These are phyloP conservation scores for Rhododendron vialii DNA, from an alignment of 148 eudicot species.

Conservation along the genomic window DNA sequence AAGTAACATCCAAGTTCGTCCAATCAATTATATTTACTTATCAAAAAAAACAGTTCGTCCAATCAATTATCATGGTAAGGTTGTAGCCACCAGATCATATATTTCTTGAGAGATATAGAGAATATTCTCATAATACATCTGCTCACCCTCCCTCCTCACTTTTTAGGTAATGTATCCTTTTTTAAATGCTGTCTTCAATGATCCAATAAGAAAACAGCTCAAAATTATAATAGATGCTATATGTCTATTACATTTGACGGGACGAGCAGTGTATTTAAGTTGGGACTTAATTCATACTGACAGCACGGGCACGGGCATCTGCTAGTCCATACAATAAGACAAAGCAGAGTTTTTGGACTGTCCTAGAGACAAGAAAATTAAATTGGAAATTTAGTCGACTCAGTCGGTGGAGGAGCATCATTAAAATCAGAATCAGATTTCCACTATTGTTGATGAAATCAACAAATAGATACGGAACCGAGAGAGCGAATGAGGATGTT, in stretches of 20 bases:
- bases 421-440: neutral
- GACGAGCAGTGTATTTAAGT: neutral
- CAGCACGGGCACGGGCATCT: neutral
- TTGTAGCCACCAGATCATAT: neutral
- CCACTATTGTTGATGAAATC: neutral
- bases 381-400: neutral
- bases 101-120: neutral
- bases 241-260: neutral
- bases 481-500: neutral
- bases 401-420: neutral
- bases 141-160: neutral
- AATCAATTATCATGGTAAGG: neutral
- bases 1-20: neutral
- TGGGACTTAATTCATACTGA: neutral
- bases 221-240: neutral
- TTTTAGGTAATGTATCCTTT: too few relatives aligned
- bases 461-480: slow-evolving; percentile 4
- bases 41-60: neutral
- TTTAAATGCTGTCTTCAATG: neutral
- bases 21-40: neutral
- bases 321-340: neutral
- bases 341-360: neutral
- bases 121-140: neutral
- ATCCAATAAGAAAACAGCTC: neutral
- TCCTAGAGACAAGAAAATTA: neutral